phyloP scores from a whole-genome alignment of 2,329 filamentous ascomycete species.

The Helminthosporium solani region DNA sequence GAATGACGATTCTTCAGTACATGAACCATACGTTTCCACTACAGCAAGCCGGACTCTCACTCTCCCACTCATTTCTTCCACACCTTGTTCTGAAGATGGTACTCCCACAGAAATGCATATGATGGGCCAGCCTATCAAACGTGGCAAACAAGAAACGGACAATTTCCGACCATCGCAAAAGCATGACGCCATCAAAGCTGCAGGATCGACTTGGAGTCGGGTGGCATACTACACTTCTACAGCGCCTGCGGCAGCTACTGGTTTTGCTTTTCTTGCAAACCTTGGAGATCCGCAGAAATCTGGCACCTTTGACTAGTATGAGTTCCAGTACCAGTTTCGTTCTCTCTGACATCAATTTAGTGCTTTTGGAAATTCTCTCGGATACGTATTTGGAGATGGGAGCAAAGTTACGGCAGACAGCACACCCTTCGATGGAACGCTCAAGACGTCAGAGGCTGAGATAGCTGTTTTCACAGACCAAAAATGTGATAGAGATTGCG shows the following conservation, averaged over 20 bases:
- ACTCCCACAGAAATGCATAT: neutral
- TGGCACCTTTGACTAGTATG: conserved; percentile 55
- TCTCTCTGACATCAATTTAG: conserved; percentile 21
- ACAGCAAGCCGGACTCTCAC: neutral
- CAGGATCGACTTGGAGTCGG: conserved; percentile 43
- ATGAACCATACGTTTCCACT: conserved; percentile 6
- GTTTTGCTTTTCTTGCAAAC: conserved; percentile 61
- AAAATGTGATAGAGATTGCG: conserved; percentile 51
- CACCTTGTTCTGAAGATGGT: neutral
- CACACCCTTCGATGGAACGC: conserved; percentile 51
- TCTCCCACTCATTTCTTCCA: neutral
- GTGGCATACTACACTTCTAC: conserved; percentile 52
- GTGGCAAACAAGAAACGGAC: neutral
- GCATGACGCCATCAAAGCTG: conserved; percentile 8
- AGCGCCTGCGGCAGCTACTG: conserved; percentile 46
- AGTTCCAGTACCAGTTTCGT: neutral
- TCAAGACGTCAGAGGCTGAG: conserved; percentile 37
- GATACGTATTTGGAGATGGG: conserved; percentile 54
- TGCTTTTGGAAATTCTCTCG: conserved; percentile 59
- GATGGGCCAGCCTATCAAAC: neutral
- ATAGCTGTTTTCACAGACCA: conserved; percentile 40
- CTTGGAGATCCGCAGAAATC: conserved; percentile 55
- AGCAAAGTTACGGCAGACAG: conserved; percentile 49
- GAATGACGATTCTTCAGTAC: conserved; percentile 10
- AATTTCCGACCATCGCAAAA: neutral